These are phyloP conservation scores for Exophiala sp. DNA, from an alignment of 2,329 filamentous ascomycete genomes.

Conservation along the genomic window DNA sequence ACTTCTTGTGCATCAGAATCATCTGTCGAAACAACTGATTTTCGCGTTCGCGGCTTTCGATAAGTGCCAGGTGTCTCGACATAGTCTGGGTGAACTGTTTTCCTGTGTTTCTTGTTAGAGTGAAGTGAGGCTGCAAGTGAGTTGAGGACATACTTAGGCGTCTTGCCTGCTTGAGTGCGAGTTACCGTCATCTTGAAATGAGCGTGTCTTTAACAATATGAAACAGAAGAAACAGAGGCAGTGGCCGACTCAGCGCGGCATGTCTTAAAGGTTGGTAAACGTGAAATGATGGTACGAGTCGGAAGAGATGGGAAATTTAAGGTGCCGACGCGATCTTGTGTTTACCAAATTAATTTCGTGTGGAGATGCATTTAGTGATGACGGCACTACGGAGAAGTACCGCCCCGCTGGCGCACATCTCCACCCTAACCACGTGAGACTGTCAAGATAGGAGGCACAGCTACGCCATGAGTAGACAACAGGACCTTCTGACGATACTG, in stretches of 20 bases:
- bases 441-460: too few relatives aligned
- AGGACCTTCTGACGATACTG: too few relatives aligned
- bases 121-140: background rate
- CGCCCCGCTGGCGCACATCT: too few relatives aligned
- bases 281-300: constrained; percentile 4
- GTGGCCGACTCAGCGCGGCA: background rate
- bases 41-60: constrained; percentile 21
- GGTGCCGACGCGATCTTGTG: background rate
- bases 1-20: constrained; percentile 21
- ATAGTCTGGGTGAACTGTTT: constrained; percentile 47
- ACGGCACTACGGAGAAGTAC: too few relatives aligned
- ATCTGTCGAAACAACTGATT: constrained; percentile 16
- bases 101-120: constrained; percentile 37
- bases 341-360: too few relatives aligned
- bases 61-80: constrained; percentile 45
- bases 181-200: constrained; percentile 40
- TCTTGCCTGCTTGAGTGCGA: constrained; percentile 48
- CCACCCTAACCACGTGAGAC: too few relatives aligned
- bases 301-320: background rate
- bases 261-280: background rate
- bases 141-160: constrained; percentile 42
- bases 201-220: constrained; percentile 4
- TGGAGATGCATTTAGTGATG: too few relatives aligned
- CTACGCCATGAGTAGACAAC: too few relatives aligned
- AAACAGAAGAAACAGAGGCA: constrained; percentile 1